Conservation (phyloP, 352 stramenopile species). For the Pythium biforme region DNA sequence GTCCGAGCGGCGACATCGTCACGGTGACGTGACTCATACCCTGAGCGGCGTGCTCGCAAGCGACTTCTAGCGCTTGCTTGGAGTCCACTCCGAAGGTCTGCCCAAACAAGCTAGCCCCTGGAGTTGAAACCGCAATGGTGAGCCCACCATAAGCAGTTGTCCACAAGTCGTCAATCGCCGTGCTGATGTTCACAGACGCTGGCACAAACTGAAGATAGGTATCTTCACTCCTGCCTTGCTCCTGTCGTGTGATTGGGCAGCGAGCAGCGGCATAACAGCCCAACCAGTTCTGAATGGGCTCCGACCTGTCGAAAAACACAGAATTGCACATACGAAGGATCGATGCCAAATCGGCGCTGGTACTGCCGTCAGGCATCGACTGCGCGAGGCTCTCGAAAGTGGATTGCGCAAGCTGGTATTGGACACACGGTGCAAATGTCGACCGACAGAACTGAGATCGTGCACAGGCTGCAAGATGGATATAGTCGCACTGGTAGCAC, state of each 20-base stretch:
- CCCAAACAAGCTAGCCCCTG: background rate
- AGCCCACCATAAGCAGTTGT: background rate
- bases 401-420: background rate
- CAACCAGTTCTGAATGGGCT: slow-evolving; percentile 28
- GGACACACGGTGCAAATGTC: slow-evolving; percentile 4
- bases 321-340: background rate
- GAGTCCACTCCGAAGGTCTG: background rate
- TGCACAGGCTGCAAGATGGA: slow-evolving; percentile 17
- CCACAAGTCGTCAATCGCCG: slow-evolving; percentile 1
- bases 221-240: background rate
- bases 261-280: slow-evolving; percentile 24
- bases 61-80: background rate
- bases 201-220: slow-evolving; percentile 6
- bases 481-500: slow-evolving; percentile 9
- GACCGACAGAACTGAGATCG: slow-evolving; percentile 16
- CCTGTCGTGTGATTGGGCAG: slow-evolving; percentile 10
- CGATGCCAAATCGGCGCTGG: background rate
- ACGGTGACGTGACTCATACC: slow-evolving; percentile 5
- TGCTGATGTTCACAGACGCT: slow-evolving; percentile 1
- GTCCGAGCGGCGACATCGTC: background rate
- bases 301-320: slow-evolving; percentile 32
- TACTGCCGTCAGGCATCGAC: background rate
- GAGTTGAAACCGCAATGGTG: background rate
- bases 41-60: slow-evolving; percentile 19
- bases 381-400: background rate